These are phyloP conservation scores for Escovopsis sp. DNA, from an alignment of 2,329 filamentous ascomycete species.

Conservation along the genomic window DNA sequence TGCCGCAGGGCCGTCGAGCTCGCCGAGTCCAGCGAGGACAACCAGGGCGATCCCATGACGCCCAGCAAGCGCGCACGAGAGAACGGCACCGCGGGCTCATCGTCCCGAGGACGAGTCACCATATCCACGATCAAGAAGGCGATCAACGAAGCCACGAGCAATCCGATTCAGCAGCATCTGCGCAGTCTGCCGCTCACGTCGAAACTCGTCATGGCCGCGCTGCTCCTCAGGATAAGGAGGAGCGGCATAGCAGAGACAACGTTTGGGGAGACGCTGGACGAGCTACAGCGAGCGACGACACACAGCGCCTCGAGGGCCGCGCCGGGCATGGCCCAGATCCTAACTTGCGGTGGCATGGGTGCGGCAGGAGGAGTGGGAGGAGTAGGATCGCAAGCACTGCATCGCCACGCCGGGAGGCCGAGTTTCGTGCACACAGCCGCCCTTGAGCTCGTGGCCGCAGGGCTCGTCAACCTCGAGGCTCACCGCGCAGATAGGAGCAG, in stretches of 20 bases:
- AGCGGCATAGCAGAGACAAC: constrained; percentile 80
- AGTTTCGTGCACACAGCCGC: constrained; percentile 52
- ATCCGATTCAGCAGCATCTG: constrained; percentile 79
- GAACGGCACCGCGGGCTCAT: constrained; percentile 12
- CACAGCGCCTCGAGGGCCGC: constrained; percentile 18
- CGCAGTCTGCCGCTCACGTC: constrained; percentile 66
- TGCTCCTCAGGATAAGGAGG: constrained; percentile 64
- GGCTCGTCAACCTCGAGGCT: constrained; percentile 72
- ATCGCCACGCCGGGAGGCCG: constrained; percentile 18
- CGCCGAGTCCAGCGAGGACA: constrained; percentile 53
- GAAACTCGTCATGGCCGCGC: constrained; percentile 73
- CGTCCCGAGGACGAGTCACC: constrained; percentile 49
- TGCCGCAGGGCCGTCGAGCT: constrained; percentile 91
- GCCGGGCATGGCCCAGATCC: constrained; percentile 23
- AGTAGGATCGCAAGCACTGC: constrained; percentile 8
- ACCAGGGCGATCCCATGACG: constrained; percentile 35
- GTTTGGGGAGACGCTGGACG: constrained; percentile 78
- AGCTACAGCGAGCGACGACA: constrained; percentile 33
- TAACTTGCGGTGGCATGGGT: constrained; percentile 15
- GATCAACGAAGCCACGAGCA: constrained; percentile 88
- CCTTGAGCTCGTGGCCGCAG: constrained; percentile 72
- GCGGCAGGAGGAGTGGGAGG: constrained; percentile 1
- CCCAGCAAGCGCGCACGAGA: constrained; percentile 40
- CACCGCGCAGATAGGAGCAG: constrained; percentile 72
- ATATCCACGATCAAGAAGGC: constrained; percentile 89